Evolutionary conservation across 164 flowering plant genomes (phyloP), one percentile per base, ranked within the genome.

Genomic region (Vitis rupestris): DNA sequence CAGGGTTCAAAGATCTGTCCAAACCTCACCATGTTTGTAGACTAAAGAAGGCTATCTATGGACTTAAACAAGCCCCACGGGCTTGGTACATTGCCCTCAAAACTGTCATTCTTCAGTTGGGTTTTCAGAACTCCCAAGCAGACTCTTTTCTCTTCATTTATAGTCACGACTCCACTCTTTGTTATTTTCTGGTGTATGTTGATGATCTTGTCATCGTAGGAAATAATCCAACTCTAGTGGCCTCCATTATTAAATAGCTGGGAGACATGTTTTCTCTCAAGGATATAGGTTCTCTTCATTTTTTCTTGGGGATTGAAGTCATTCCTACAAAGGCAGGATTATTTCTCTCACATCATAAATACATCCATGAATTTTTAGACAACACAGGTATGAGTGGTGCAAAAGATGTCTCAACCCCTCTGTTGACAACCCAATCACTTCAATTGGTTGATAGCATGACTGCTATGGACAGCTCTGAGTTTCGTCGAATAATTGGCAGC

Each of bases 261-360:
- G 19, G 19, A 1, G 19, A 19, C 1, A 19, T 1, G 19, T 19
- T 19, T 19, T 19, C 19, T 19, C 19, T 57, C 17, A 67, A 67
- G 15, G 70, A 67, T 56, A 47, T 56, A 0, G 70, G 52, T 16
- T 11, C 30, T 10, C 31, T 67, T 4, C 58, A 59, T 16, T 67
- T 55, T 50, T 67, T 67, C 48, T 60, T 67, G 7, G 63, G 70
- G 12, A 60, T 67, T 12, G 70, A 67, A 47, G 70, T 67, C 3
- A 47, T 67, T 11, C 70, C 70, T 17, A 16, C 27, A 1, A 30
- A 2, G 3, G 19, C 12, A 9, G 63, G 70, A 2, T 8, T 57
- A n/a, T 57, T 67, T n/a, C 44, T 67, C 12, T 29, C 14, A 15
- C 54, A 67, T 47, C 49, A 19, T 17, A 67, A 67, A 47, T 67